These are phyloP conservation scores for Silene conica DNA, from an alignment of 148 eudicot species.

Conservation along the genomic window DNA sequence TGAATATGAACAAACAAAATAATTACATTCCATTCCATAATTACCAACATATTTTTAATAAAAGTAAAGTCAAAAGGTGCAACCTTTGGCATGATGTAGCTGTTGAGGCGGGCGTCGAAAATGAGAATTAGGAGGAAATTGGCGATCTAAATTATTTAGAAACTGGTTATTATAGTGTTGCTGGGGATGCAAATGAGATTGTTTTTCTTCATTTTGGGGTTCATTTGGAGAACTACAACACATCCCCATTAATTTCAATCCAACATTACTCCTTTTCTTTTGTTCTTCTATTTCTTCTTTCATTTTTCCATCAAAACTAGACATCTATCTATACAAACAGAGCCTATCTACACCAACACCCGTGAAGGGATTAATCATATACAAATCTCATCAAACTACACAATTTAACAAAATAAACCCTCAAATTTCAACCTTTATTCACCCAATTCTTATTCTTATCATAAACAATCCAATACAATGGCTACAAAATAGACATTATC, in stretches of 20 bases:
- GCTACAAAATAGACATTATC: slow-evolving; percentile 18
- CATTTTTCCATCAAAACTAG: slow-evolving; percentile 36
- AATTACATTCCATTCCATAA: no score
- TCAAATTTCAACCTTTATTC: slow-evolving; percentile 8
- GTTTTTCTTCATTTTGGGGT: slow-evolving; percentile 17
- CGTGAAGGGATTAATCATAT: no score
- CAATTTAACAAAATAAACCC: slow-evolving; percentile 1
- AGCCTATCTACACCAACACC: background rate
- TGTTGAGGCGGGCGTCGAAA: slow-evolving; percentile 16
- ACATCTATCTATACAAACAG: slow-evolving; percentile 20
- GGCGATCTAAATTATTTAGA: slow-evolving; percentile 10
- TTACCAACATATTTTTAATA: no score
- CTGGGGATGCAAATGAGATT: slow-evolving; percentile 18
- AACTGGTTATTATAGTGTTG: slow-evolving; percentile 3
- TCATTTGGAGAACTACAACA: slow-evolving; percentile 43
- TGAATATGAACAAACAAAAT: no score
- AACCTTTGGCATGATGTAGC: slow-evolving; percentile 24
- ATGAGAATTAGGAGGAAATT: slow-evolving; percentile 6
- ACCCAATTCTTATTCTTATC: background rate
- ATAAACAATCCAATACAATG: background rate
- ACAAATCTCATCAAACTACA: background rate
- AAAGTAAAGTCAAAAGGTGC: background rate
- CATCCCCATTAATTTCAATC: slow-evolving; percentile 13
- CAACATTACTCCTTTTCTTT: slow-evolving; percentile 30
- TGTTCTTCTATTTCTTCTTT: slow-evolving; percentile 20